Base-by-base conservation (phyloP, 2,329 filamentous ascomycete species). In the Ascochyta rabiei region DNA sequence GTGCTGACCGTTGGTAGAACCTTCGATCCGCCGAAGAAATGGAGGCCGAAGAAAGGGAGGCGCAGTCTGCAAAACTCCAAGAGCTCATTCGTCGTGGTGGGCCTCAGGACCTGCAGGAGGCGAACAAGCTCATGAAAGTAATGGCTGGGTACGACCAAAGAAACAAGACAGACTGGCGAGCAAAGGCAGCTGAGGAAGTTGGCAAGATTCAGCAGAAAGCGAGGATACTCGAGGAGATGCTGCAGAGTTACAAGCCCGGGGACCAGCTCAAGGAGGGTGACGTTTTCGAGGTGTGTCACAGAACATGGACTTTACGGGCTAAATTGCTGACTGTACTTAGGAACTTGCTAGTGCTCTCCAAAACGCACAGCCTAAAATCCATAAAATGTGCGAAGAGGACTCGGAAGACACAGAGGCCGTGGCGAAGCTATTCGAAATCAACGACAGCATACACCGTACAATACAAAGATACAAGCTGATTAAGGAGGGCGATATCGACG, bases 301-400 rank as follows among this genome's bases (percentile, higher is more conserved):
- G 15, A 21, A 21, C n/a, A 19, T 10, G 28, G 9, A 16, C 3
- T 18, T 37, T 12, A 30, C 39, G 30, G 35, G 35, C 43, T 56
- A 61, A 21, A 28, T 42, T 53, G 46, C 57, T 72, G 31, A 73
- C 55, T 15, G n/a, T 30, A 12, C 12, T 23, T 26, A 93, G 81
- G 95, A 99, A 80, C 83, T 99, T 48, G 93, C 93, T 5, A 88
- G 89, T 61, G 87, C 95, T 9, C 82, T 99, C 40, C 90, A 91
- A 74, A 97, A 89, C 70, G 95, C 95, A 2, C 95, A 99, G 69
- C 95, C 95, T 8, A 99, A 99, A 80, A 98, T 99, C 62, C 93
- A 98, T 74, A 97, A 91, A 78, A 99, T 99, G 93, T 98, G 93
- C 70, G 93, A 98, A 76, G 95, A 99, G 76, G 95, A 99, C 72